These are phyloP conservation scores for Clitopilus hobsonii DNA, from an alignment of 768 basidiomycete genomes.

Conservation along the genomic window DNA sequence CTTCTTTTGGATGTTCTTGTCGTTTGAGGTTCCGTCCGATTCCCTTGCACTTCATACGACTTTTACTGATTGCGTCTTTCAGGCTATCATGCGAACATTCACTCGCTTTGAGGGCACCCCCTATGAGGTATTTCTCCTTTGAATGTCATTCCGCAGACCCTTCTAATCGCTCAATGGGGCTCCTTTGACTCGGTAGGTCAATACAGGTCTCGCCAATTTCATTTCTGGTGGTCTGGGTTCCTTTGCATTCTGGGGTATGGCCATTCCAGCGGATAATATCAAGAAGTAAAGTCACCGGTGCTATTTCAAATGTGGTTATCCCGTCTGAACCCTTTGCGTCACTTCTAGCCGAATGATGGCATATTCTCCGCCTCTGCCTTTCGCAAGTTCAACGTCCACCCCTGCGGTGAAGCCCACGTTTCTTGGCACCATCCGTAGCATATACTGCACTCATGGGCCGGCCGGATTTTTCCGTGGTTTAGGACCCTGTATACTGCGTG, in stretches of 20 bases:
- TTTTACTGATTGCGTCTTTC: slow-evolving; percentile 6
- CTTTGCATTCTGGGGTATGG: slow-evolving; percentile 64
- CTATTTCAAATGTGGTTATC: slow-evolving; percentile 3
- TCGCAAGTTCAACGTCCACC: slow-evolving; percentile 24
- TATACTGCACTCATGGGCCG: slow-evolving; percentile 48
- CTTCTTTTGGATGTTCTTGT: slow-evolving; percentile 79
- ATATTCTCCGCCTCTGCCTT: slow-evolving; percentile 41
- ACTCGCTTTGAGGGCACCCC: slow-evolving; percentile 50
- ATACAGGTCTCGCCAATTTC: slow-evolving; percentile 57
- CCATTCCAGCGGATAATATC: slow-evolving; percentile 74
- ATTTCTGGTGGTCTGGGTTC: slow-evolving; percentile 59
- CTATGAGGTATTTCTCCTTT: slow-evolving; percentile 43
- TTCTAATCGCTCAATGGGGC: not conserved
- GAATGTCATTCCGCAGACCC: not conserved
- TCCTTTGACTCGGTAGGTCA: slow-evolving; percentile 37
- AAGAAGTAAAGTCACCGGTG: slow-evolving; percentile 56
- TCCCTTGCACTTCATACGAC: slow-evolving; percentile 12
- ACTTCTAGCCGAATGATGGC: slow-evolving; percentile 62
- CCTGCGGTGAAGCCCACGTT: slow-evolving; percentile 39
- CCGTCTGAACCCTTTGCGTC: slow-evolving; percentile 7
- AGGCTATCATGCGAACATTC: slow-evolving; percentile 62
- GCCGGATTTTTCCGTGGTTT: slow-evolving; percentile 63
- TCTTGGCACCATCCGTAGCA: slow-evolving; percentile 42
- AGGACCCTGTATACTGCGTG: slow-evolving; percentile 61
- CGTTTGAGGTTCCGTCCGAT: slow-evolving; percentile 45